Evolutionary conservation across 768 basidiomycete genomes (phyloP), one percentile per base, ranked within the genome.

Genomic region (Pholiota molesta): DNA sequence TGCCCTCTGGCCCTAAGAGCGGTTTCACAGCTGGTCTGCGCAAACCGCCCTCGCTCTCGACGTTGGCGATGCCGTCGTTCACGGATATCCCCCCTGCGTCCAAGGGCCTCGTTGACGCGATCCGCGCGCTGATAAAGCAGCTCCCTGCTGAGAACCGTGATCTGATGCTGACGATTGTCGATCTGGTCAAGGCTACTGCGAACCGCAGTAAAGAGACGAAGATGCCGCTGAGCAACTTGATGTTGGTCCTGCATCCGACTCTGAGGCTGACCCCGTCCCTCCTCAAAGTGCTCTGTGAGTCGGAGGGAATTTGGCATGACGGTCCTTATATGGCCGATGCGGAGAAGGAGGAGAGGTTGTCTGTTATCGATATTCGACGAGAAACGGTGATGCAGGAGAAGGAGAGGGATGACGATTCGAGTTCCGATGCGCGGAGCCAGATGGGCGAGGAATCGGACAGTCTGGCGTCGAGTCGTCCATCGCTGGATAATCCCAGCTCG

Each of bases 211-310:
- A 82, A 65, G 84, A 86, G 68, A 98, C 94, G 37, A 94, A 93
- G 76, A 98, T 98, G 95, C 93, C 94, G 2, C 74, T 97, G 65
- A 90, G 90, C 72, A 97, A 97, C 69, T 74, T 98, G 66, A 78
- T 96, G 52, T 78, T 96, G 35, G 90, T 97, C 54, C 88, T 98
- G 71, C 95, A 92, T 64, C 96, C 95, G 7, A 94, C 88, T 70
- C 74, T 95, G 69, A 87, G 83, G 69, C 89, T 95, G 86, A 91
- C 79, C 60, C 91, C 91, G 16, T 81, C 87, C 1, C 70, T 94
- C 28, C 73, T 95, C 66, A 83, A 89, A 64, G 83, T 88, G 31
- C 73, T 95, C 2, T 91, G 91, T 67, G 92, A 94, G 71, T 82
- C 83, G 9, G 80, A 86, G 59, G 81, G 75, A 21, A 84, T 93